These are phyloP conservation scores for Musa acuminata DNA, from an alignment of 176 grass and related monocot species.

Conservation along the genomic window DNA sequence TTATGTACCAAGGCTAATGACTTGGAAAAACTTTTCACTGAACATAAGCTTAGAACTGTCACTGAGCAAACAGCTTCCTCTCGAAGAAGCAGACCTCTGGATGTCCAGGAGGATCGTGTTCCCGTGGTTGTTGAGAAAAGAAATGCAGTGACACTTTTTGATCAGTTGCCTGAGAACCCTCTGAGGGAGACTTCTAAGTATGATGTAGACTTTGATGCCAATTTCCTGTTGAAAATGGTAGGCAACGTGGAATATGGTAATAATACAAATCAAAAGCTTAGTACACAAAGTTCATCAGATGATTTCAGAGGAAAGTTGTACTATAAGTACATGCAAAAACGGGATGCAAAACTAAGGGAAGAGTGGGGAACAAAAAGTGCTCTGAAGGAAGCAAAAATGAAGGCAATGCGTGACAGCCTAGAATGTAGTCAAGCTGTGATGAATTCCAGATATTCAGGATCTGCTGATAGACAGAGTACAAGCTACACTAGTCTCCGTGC, in stretches of 20 bases:
- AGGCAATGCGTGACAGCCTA: conserved; percentile 80
- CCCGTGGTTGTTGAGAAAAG: conserved; percentile 39
- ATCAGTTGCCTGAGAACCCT: conserved; percentile 32
- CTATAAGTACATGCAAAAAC: conserved; percentile 86
- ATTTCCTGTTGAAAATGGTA: conserved; percentile 70
- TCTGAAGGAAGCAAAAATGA: conserved; percentile 78
- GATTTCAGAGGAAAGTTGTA: conserved; percentile 90
- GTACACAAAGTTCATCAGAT: conserved; percentile 50
- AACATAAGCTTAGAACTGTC: conserved; percentile 47
- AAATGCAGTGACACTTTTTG: conserved; percentile 24
- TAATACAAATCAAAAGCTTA: conserved; percentile 39
- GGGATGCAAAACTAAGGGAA: conserved; percentile 83
- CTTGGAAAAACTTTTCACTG: conserved; percentile 88
- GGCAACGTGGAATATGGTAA: conserved; percentile 33
- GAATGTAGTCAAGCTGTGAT: conserved; percentile 77
- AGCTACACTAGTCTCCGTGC: conserved; percentile 24
- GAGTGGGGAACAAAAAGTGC: conserved; percentile 61
- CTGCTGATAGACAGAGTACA: conserved; percentile 31
- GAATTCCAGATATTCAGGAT: conserved; percentile 52
- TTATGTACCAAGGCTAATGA: conserved; percentile 83
- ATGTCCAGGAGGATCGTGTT: conserved; percentile 37
- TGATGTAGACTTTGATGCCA: conserved; percentile 38
- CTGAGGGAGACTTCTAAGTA: conserved; percentile 33
- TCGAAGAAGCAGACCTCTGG: conserved; percentile 49
- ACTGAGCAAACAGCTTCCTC: conserved; percentile 41